Percentiles rank a stretch among this genome's conserved stretches.
Conservation (phyloP, 192 early-diverging fungal species). For the Phycomyces blakesleeanus region DNA sequence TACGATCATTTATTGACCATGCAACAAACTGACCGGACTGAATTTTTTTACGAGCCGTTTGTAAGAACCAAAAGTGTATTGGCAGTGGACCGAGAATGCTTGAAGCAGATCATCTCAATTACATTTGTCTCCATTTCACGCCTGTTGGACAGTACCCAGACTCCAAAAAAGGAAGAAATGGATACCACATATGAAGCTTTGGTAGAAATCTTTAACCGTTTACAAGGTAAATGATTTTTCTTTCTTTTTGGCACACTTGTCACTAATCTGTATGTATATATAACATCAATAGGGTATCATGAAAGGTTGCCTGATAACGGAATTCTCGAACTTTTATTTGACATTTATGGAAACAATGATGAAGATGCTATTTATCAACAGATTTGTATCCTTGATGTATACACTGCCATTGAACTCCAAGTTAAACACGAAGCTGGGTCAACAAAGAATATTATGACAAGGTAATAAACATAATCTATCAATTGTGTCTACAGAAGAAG, state of each 20-base stretch:
- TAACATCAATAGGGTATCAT: background rate
- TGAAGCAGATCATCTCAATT: constrained; percentile 6
- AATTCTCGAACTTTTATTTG: constrained; percentile 8
- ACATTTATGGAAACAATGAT: constrained; percentile 25
- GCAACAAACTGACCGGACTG: constrained; percentile 1
- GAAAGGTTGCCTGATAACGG: background rate
- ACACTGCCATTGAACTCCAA: background rate
- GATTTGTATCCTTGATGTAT: constrained; percentile 8
- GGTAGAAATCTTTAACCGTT: background rate
- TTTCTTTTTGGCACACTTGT: background rate
- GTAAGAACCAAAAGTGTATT: background rate
- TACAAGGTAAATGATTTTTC: constrained; percentile 18
- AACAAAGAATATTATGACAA: background rate
- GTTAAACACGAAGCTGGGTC: background rate
- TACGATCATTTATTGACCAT: background rate
- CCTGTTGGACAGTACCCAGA: background rate
- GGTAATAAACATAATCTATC: no score
- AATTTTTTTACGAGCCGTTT: constrained; percentile 6
- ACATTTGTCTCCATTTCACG: background rate
- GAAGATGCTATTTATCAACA: constrained; percentile 16
- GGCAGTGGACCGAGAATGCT: constrained; percentile 16
- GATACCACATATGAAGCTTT: background rate
- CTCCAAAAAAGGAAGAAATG: background rate
- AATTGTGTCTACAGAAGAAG: background rate
- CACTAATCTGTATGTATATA: background rate